Conservation (phyloP, 2,329 filamentous ascomycete genomes). For the Alternaria triticina region DNA sequence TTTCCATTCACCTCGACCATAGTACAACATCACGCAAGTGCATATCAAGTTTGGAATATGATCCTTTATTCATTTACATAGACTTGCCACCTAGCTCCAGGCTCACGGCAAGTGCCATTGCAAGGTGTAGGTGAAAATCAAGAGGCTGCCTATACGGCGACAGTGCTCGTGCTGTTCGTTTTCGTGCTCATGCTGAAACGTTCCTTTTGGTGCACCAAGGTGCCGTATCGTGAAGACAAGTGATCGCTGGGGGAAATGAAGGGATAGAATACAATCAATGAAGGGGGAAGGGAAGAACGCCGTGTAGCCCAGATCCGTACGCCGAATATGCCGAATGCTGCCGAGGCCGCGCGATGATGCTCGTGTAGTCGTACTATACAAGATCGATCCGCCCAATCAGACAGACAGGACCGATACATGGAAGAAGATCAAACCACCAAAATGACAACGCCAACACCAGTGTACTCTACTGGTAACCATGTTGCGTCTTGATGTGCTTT, state of each 20-base stretch:
- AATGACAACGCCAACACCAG: slow-evolving; percentile 23
- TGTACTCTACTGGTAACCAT: slow-evolving; percentile 28
- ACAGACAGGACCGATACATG: slow-evolving; percentile 34
- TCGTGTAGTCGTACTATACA: slow-evolving; percentile 47
- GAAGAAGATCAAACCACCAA: slow-evolving; percentile 28
- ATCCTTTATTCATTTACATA: slow-evolving; percentile 1
- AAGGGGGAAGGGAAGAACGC: slow-evolving; percentile 11
- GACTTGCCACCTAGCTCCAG: slow-evolving; percentile 17
- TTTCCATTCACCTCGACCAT: background rate
- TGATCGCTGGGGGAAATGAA: background rate
- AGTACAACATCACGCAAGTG: background rate
- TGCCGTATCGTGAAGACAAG: slow-evolving; percentile 24
- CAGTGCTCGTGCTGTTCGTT: slow-evolving; percentile 7
- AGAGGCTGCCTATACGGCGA: slow-evolving; percentile 4
- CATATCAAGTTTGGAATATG: background rate
- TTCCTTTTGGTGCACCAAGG: slow-evolving; percentile 24
- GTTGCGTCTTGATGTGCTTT: slow-evolving; percentile 27
- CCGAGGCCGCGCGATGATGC: slow-evolving; percentile 43
- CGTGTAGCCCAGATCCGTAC: slow-evolving; percentile 25
- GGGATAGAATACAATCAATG: slow-evolving; percentile 18
- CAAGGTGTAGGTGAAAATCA: background rate
- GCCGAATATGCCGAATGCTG: slow-evolving; percentile 40
- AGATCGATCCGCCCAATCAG: slow-evolving; percentile 30
- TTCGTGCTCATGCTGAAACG: slow-evolving; percentile 18
- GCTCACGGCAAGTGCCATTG: slow-evolving; percentile 16